Percentiles rank a stretch among this genome's conserved stretches.
phyloP scores from a whole-genome alignment of 2,329 filamentous ascomycete genomes.

The Penicillium sp. region DNA sequence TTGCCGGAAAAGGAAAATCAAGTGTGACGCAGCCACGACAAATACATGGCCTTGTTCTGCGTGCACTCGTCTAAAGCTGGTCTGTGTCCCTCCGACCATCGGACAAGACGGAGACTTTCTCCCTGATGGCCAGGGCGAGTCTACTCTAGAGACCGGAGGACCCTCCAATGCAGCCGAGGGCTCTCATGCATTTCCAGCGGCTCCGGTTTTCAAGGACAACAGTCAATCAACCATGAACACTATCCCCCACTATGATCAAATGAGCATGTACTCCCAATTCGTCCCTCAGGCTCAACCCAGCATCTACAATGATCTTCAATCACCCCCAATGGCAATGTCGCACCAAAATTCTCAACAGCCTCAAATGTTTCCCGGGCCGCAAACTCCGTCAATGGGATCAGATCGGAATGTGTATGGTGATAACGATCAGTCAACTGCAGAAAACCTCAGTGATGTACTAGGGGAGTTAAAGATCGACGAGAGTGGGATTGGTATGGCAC shows the following conservation, averaged over 20 bases:
- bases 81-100: slow-evolving; percentile 85
- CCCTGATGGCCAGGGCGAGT: slow-evolving; percentile 30
- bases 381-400: slow-evolving; percentile 28
- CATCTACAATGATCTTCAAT: slow-evolving; percentile 32
- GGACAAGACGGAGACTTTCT: slow-evolving; percentile 62
- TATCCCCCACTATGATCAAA: slow-evolving; percentile 45
- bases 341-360: slow-evolving; percentile 31
- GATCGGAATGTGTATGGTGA: slow-evolving; percentile 55
- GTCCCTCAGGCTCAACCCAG: slow-evolving; percentile 28
- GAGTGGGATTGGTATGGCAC: slow-evolving; percentile 72
- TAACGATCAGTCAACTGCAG: slow-evolving; percentile 64
- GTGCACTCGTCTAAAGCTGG: slow-evolving; percentile 85
- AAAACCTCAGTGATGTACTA: slow-evolving; percentile 74
- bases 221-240: slow-evolving; percentile 53
- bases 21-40: slow-evolving; percentile 94
- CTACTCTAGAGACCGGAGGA: slow-evolving; percentile 23
- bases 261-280: slow-evolving; percentile 44
- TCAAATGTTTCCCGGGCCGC: slow-evolving; percentile 26
- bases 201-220: slow-evolving; percentile 43
- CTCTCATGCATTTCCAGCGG: slow-evolving; percentile 54
- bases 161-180: slow-evolving; percentile 45
- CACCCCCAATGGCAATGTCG: slow-evolving; percentile 33
- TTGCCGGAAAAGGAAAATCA: slow-evolving; percentile 92
- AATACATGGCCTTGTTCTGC: slow-evolving; percentile 97
- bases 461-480: slow-evolving; percentile 86